A percentile compares a stretch with the other conserved stretches of the same genome.
Evolutionary conservation across 2,329 filamentous ascomycete genomes (phyloP).

Genomic region (Mycogone perniciosa): DNA sequence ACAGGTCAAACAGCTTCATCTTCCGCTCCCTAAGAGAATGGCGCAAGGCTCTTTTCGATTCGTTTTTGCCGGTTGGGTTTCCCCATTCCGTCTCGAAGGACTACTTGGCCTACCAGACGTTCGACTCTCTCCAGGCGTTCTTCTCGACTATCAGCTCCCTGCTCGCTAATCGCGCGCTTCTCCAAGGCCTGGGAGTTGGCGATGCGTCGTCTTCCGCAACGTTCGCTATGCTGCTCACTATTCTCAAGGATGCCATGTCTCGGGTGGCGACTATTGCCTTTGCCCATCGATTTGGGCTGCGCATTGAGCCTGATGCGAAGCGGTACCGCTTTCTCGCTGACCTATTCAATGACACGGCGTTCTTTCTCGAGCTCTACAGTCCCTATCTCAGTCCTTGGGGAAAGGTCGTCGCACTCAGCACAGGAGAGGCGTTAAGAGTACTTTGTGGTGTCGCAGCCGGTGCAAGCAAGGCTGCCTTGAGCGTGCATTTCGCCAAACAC

Average conservation of each 20-base stretch:
- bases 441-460: conserved; percentile 87
- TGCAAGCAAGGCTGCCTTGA: conserved; percentile 83
- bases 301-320: conserved; percentile 87
- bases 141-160: conserved; percentile 75
- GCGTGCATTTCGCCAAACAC: conserved; percentile 81
- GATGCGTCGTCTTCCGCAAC: conserved; percentile 74
- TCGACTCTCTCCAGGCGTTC: conserved; percentile 77
- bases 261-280: conserved; percentile 81
- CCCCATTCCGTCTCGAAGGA: conserved; percentile 80
- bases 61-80: conserved; percentile 84
- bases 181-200: conserved; percentile 75
- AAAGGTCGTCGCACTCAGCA: conserved; percentile 45
- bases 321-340: conserved; percentile 82
- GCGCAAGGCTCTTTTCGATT: conserved; percentile 47
- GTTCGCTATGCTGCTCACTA: conserved; percentile 71
- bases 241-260: conserved; percentile 75
- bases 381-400: conserved; percentile 57
- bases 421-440: conserved; percentile 45
- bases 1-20: conserved; percentile 19
- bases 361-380: conserved; percentile 78
- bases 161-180: conserved; percentile 73
- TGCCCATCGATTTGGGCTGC: conserved; percentile 72
- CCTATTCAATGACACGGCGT: conserved; percentile 79
- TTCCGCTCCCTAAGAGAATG: conserved; percentile 27
- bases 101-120: conserved; percentile 67